Evolutionary conservation across 1,284 basidiomycete species (phyloP).

Genomic region (Cryptococcus amylolentus): DNA sequence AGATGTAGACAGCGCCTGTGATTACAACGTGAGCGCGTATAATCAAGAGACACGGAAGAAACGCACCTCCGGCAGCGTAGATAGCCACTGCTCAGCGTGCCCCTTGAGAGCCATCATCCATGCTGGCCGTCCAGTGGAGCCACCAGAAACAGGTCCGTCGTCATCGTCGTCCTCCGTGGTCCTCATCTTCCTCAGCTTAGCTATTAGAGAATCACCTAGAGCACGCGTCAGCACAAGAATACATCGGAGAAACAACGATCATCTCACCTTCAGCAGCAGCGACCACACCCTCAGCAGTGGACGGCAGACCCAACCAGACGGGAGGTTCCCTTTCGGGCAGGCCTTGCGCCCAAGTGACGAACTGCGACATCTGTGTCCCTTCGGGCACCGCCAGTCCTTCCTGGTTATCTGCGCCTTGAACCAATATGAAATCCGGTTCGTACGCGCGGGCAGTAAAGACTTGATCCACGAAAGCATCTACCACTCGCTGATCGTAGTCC

Average conservation of each 20-base stretch:
- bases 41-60: not conserved
- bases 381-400: conserved; percentile 73
- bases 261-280: conserved; percentile 78
- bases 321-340: conserved; percentile 88
- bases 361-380: conserved; percentile 84
- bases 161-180: conserved; percentile 81
- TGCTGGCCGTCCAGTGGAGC: conserved; percentile 70
- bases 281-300: conserved; percentile 84
- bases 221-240: conserved; percentile 4
- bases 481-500: conserved; percentile 84
- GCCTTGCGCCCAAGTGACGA: conserved; percentile 77
- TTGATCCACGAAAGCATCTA: conserved; percentile 85
- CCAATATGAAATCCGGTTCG: conserved; percentile 85
- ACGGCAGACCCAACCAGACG: conserved; percentile 85
- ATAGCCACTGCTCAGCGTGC: conserved; percentile 77
- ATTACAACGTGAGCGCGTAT: not conserved
- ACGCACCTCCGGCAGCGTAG: conserved; percentile 67
- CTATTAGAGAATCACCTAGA: conserved; percentile 72
- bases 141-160: conserved; percentile 53
- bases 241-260: conserved; percentile 3
- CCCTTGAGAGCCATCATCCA: conserved; percentile 85
- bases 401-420: conserved; percentile 54
- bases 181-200: conserved; percentile 86
- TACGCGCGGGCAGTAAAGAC: conserved; percentile 83
- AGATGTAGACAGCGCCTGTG: conserved; percentile 19